A percentile compares a stretch with the other conserved stretches of the same genome.
Evolutionary conservation across 306 rosid species (phyloP).

Genomic region (Cucumis sativus): DNA sequence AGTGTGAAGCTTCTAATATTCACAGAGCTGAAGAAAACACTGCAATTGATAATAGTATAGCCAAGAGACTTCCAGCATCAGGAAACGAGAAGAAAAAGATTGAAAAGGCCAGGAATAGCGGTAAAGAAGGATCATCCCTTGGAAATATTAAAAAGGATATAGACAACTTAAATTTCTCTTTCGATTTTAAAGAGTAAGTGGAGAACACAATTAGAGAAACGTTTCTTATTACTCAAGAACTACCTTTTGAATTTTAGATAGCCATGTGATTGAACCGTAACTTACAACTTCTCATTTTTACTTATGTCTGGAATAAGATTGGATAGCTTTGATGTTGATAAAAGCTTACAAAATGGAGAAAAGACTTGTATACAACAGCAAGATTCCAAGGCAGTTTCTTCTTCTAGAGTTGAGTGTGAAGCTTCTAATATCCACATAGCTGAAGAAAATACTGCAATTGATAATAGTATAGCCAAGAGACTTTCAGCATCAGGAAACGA

Average conservation of each 20-base stretch:
- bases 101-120: too few species aligned
- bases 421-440: constrained; percentile 19
- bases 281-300: constrained; percentile 9
- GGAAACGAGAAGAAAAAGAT: constrained; percentile 11
- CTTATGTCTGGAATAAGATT: constrained; percentile 24
- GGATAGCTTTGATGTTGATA: constrained; percentile 56
- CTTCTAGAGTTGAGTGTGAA: constrained; percentile 24
- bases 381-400: constrained; percentile 24
- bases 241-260: background rate
- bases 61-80: constrained; percentile 23
- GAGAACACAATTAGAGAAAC: constrained; percentile 6
- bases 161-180: constrained; percentile 44
- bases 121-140: too few species aligned
- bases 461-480: constrained; percentile 18
- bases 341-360: constrained; percentile 23
- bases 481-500: constrained; percentile 26
- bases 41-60: constrained; percentile 22
- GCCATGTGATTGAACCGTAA: background rate
- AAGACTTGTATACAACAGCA: constrained; percentile 21
- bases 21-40: constrained; percentile 16
- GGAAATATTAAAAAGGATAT: constrained; percentile 20
- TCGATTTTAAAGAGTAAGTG: constrained; percentile 80
- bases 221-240: constrained; percentile 7
- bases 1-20: constrained; percentile 21
- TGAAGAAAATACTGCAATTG: constrained; percentile 23